Conservation (phyloP, 495 filamentous ascomycete species). For the Bacidia rubella region DNA sequence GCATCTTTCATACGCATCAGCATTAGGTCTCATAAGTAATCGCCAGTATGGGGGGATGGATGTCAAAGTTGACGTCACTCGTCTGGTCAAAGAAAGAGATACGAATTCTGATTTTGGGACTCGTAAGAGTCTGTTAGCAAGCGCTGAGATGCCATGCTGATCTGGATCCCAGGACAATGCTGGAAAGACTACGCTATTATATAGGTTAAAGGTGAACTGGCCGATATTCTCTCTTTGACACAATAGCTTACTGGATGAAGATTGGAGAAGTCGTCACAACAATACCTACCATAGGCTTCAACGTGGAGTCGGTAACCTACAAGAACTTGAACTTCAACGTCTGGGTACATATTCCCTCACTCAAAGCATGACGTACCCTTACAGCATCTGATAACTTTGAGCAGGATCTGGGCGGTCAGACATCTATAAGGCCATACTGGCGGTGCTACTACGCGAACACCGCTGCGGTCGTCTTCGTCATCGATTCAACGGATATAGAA, state of each 20-base stretch:
- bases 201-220: constrained; percentile 71
- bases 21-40: neutral
- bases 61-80: constrained; percentile 63
- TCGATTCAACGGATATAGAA: constrained; percentile 94
- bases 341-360: constrained; percentile 46
- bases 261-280: constrained; percentile 98
- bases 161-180: constrained; percentile 68
- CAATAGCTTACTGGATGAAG: constrained; percentile 28
- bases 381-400: neutral
- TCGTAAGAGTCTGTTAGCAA: constrained; percentile 43
- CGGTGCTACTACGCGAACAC: constrained; percentile 99
- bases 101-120: constrained; percentile 84
- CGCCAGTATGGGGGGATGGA: constrained; percentile 56
- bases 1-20: no score
- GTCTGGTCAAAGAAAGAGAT: constrained; percentile 95
- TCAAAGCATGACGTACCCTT: neutral
- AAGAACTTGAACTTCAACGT: constrained; percentile 97
- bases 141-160: neutral
- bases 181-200: constrained; percentile 92
- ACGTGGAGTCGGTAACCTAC: constrained; percentile 95
- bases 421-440: constrained; percentile 95
- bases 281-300: constrained; percentile 98
- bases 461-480: constrained; percentile 96
- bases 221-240: neutral
- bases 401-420: constrained; percentile 90